Conservation (phyloP, 306 rosid species). For the Corylus avellana region DNA sequence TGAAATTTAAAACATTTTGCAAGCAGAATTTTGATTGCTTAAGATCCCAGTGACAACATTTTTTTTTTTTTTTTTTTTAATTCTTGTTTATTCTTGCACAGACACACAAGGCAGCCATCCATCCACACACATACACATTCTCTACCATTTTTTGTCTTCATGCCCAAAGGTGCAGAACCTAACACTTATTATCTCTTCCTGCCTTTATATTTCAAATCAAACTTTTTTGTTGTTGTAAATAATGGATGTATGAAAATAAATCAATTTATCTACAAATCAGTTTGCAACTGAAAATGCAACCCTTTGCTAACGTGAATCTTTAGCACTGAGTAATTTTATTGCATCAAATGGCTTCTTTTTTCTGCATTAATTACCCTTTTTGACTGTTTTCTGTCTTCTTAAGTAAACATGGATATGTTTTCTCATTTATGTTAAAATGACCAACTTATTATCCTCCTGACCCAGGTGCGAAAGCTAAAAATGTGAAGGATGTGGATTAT, state of each 20-base stretch:
- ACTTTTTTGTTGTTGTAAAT: not conserved
- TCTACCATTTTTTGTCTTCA: not conserved
- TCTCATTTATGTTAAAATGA: not conserved
- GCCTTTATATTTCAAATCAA: not conserved
- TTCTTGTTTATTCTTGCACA: not conserved
- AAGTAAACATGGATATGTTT: not conserved
- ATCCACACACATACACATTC: not conserved
- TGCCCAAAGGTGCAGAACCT: not conserved
- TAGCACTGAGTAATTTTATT: not conserved
- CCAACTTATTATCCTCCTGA: not conserved
- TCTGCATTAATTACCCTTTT: not conserved
- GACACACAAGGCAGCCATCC: not conserved
- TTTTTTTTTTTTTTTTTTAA: not conserved
- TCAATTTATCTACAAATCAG: not conserved
- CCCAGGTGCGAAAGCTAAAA: conserved; percentile 1
- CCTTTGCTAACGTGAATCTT: not conserved
- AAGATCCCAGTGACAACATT: not conserved
- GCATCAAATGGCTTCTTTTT: not conserved
- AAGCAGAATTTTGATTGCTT: no score
- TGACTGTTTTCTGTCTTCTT: not conserved
- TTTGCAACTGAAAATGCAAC: not conserved
- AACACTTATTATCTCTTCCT: not conserved
- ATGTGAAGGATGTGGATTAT: conserved; percentile 20
- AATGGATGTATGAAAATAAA: not conserved
- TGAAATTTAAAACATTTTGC: not conserved